These are phyloP conservation scores for Malassezia cuniculi DNA, from an alignment of 1,284 basidiomycete genomes.

Conservation along the genomic window DNA sequence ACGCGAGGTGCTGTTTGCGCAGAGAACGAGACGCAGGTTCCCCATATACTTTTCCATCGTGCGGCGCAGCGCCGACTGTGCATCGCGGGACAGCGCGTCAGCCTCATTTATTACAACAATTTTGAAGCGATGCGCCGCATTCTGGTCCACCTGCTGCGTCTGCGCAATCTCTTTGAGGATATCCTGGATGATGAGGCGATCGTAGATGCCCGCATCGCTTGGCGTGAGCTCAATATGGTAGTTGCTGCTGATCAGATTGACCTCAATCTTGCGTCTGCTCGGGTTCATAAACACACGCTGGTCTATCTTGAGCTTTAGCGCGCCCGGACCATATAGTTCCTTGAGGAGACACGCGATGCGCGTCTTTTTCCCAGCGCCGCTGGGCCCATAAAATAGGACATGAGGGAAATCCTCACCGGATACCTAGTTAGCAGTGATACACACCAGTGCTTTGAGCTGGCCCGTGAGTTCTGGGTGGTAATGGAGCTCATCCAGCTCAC, in stretches of 20 bases:
- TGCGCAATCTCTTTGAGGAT: constrained; percentile 96
- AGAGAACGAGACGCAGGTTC: constrained; percentile 90
- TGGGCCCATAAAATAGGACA: constrained; percentile 92
- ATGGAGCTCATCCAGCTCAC: constrained; percentile 68
- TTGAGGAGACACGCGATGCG: constrained; percentile 66
- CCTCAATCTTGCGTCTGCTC: constrained; percentile 82
- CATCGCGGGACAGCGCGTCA: constrained; percentile 82
- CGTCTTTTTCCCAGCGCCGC: constrained; percentile 96
- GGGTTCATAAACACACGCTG: constrained; percentile 92
- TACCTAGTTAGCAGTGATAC: constrained; percentile 14
- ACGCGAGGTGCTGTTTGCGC: constrained; percentile 90
- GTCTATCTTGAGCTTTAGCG: constrained; percentile 97
- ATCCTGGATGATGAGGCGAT: constrained; percentile 90
- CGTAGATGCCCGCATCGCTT: constrained; percentile 90
- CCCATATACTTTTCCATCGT: constrained; percentile 99
- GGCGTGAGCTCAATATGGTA: constrained; percentile 97
- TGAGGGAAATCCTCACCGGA: constrained; percentile 71
- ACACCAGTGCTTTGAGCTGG: constrained; percentile 65
- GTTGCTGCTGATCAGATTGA: constrained; percentile 82
- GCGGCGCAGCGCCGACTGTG: constrained; percentile 85
- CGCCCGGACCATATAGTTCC: constrained; percentile 79
- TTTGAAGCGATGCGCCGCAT: constrained; percentile 90
- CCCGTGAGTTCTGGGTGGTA: constrained; percentile 74
- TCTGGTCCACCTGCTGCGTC: constrained; percentile 93
- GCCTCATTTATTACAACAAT: constrained; percentile 99